Evolutionary conservation across 352 stramenopile species (phyloP).

Genomic region (Phytophthora sojae): DNA sequence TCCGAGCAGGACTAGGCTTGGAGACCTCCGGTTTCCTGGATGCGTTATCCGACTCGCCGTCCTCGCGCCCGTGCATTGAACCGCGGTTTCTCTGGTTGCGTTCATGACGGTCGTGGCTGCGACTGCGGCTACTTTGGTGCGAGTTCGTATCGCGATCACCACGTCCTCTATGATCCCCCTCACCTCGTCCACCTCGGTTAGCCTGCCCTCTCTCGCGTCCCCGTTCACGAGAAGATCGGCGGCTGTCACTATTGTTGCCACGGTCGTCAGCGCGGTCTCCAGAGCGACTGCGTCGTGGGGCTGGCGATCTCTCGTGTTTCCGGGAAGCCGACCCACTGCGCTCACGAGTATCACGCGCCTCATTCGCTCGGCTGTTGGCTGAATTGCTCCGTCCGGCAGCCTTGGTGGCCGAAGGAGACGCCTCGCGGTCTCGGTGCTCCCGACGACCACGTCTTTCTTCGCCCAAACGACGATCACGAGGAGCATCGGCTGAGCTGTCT

Average conservation of each 20-base stretch:
- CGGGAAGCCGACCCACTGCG: constrained; percentile 36
- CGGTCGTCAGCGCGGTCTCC: constrained; percentile 40
- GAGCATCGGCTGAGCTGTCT: constrained; percentile 23
- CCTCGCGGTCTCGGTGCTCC: constrained; percentile 37
- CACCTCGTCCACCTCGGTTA: constrained; percentile 33
- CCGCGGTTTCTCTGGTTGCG: constrained; percentile 28
- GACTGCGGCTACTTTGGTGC: constrained; percentile 29
- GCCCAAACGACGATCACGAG: constrained; percentile 21
- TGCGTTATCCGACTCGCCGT: constrained; percentile 13
- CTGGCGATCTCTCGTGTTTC: constrained; percentile 42
- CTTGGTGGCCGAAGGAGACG: constrained; percentile 25
- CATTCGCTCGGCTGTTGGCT: constrained; percentile 24
- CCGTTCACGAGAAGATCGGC: constrained; percentile 43
- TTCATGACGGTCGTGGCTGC: constrained; percentile 40
- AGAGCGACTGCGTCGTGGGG: constrained; percentile 47
- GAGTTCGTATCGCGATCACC: constrained; percentile 19
- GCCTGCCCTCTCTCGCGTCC: constrained; percentile 35
- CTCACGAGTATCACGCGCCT: constrained; percentile 28
- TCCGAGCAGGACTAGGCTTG: constrained; percentile 23
- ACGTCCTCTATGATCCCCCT: constrained; percentile 31
- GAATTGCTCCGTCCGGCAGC: constrained; percentile 25
- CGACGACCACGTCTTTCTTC: constrained; percentile 47
- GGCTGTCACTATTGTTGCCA: constrained; percentile 33
- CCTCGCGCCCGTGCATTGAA: constrained; percentile 27
- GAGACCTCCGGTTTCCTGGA: constrained; percentile 17